These are phyloP conservation scores for Domatiomyces globalis DNA, from an alignment of 2,329 filamentous ascomycete genomes.

Conservation along the genomic window DNA sequence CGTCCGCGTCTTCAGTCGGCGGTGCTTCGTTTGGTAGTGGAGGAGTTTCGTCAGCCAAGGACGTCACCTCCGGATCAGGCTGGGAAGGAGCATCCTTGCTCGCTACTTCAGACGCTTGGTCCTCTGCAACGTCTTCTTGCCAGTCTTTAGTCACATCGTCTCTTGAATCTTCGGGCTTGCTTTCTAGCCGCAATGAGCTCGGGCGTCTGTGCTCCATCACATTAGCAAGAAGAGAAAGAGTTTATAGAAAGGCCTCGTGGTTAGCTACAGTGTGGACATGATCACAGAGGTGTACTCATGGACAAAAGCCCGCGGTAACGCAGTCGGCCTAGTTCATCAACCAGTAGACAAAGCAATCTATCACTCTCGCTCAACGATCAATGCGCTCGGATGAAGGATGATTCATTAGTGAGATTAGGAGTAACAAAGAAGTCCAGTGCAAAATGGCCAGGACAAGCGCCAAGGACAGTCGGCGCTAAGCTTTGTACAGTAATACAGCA, in stretches of 20 bases:
- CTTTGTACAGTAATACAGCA: too few species aligned
- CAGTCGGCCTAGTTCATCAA: neutral
- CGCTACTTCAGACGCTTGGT: conserved; percentile 7
- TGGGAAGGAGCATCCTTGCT: conserved; percentile 5
- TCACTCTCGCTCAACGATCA: neutral
- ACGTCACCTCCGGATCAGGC: conserved; percentile 2
- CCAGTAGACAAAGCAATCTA: neutral
- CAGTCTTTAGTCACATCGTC: neutral
- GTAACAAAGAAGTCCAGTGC: neutral
- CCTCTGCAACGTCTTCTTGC: neutral
- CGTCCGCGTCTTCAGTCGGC: conserved; percentile 34
- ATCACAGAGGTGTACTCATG: neutral
- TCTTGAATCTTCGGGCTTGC: conserved; percentile 1
- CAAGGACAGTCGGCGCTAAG: too few species aligned
- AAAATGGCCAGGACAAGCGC: neutral
- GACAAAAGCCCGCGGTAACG: neutral
- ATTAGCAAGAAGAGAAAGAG: conserved; percentile 18
- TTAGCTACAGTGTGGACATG: conserved; percentile 17
- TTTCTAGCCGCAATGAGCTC: conserved; percentile 4
- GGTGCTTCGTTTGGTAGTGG: conserved; percentile 34
- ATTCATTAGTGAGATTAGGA: neutral
- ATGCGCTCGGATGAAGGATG: neutral
- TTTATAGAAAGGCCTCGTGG: conserved; percentile 16
- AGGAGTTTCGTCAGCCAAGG: conserved; percentile 25
- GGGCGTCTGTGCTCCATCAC: conserved; percentile 15